Evolutionary conservation across 2,329 filamentous ascomycete genomes (phyloP).

Genomic region (Penicillium sp.): DNA sequence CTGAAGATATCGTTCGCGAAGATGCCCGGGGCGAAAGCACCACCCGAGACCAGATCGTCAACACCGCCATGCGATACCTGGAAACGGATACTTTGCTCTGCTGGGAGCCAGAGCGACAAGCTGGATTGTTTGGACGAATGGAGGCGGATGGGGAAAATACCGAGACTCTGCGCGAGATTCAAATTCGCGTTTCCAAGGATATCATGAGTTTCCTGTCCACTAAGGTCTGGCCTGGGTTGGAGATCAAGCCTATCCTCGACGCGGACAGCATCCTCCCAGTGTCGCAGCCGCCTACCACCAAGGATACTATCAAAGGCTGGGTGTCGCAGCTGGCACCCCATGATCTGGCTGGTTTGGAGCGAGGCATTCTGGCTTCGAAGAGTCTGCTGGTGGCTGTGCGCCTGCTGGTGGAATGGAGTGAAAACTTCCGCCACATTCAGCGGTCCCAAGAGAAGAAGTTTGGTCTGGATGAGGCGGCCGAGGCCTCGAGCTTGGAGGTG

Average conservation of each 20-base stretch:
- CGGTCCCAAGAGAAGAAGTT: constrained; percentile 53
- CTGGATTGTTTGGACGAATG: constrained; percentile 50
- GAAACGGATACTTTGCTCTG: constrained; percentile 91
- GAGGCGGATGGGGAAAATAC: constrained; percentile 46
- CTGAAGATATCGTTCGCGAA: constrained; percentile 74
- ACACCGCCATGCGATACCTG: constrained; percentile 77
- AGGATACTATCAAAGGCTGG: constrained; percentile 77
- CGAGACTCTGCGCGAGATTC: constrained; percentile 68
- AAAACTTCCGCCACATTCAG: constrained; percentile 62
- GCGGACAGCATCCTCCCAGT: constrained; percentile 72
- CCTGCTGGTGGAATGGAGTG: constrained; percentile 84
- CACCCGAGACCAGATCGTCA: constrained; percentile 65
- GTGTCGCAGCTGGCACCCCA: constrained; percentile 69
- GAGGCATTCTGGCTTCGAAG: constrained; percentile 82
- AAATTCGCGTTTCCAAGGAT: constrained; percentile 67
- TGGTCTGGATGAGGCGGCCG: constrained; percentile 78
- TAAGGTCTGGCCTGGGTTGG: constrained; percentile 79
- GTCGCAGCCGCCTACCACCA: constrained; percentile 72
- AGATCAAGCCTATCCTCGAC: constrained; percentile 79
- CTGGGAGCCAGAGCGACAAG: constrained; percentile 68
- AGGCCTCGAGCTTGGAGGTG: constrained; percentile 78
- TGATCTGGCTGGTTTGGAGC: constrained; percentile 84
- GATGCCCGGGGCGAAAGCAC: constrained; percentile 56
- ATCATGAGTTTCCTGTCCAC: constrained; percentile 71
- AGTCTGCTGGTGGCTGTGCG: constrained; percentile 76